Base-by-base conservation (phyloP, 352 stramenopile genomes). In the Pythium rhizo-oryzae region DNA sequence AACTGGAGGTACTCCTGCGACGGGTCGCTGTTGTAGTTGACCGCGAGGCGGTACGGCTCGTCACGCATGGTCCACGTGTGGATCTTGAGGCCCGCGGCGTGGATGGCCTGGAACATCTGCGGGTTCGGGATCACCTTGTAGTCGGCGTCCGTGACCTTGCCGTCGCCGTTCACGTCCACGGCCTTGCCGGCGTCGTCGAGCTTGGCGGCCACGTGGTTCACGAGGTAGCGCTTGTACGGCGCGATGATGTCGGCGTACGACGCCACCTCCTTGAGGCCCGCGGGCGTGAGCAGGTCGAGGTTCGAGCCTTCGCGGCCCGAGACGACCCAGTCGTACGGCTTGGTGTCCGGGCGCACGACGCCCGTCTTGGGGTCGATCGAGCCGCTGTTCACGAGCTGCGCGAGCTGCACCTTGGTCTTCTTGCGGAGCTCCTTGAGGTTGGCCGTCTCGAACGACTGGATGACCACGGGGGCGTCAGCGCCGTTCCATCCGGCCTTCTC, bases 201-300 rank as follows among this genome's bases (percentile, higher is more conserved):
- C 62, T 89, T 69, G 21, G 75, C 67, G 5, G 81, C 72, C 15
- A 87, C 62, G 8, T 76, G 68, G 52, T 87, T 80, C 19, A 93
- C 70, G 44, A 97, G 52, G 56, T 93, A 86, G 67, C 87, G 85
- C 72, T 97, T 97, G 72, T 87, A 92, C 15, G 83, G 84, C 46
- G 87, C 90, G 50, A 97, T 78, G 51, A 81, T 73, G 66, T 87
- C 65, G 24, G 76, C 89, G 74, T 94, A 91, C 50, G 78, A 88
- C 65, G 74, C 77, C 43, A 85, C 82, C 62, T 87, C 87, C 11
- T 77, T 76, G 35, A 96, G 84, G 37, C 81, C 77, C 13, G 72
- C 69, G 9, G 76, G 72, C 46, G 83, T 84, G 59, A 91, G 69
- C 72, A 88, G 51, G 65, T 92, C 77, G 24, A 70, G 62, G 63